Percentiles rank a stretch among this genome's conserved stretches.
These are phyloP conservation scores for Tuber calosporum DNA, from an alignment of 495 filamentous ascomycete species.

Conservation along the genomic window DNA sequence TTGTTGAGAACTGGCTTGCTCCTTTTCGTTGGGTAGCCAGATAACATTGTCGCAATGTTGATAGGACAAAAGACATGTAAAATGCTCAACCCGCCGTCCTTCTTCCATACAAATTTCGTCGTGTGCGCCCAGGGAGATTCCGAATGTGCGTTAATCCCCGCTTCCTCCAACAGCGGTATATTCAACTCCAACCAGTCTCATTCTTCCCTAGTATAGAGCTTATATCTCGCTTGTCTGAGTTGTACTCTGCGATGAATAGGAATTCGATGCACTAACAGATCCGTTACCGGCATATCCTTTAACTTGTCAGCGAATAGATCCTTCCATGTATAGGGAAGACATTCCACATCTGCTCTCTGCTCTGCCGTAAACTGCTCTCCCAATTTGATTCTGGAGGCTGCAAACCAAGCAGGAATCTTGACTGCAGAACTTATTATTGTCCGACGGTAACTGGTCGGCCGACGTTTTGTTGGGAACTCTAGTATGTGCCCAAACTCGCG, in stretches of 20 bases:
- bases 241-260: not conserved
- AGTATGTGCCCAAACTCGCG: not conserved
- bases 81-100: not conserved
- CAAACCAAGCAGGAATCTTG: not conserved
- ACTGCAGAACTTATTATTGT: not conserved
- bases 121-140: conserved; percentile 6
- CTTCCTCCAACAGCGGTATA: not conserved
- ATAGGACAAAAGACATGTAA: conserved; percentile 4
- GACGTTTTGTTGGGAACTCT: not conserved
- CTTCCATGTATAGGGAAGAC: not conserved
- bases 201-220: conserved; percentile 6
- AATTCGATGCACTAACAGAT: conserved; percentile 5
- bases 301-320: not conserved
- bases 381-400: not conserved
- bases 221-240: not conserved
- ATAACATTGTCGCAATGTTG: not conserved
- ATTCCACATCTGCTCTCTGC: not conserved
- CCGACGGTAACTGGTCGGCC: not conserved
- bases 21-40: not conserved
- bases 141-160: conserved; percentile 8
- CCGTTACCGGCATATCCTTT: not conserved
- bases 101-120: conserved; percentile 9
- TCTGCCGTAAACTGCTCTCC: fast-evolving
- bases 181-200: not conserved
- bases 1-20: conserved; percentile 10